These are phyloP conservation scores for Paraphaeosphaeria minitans DNA, from an alignment of 2,329 filamentous ascomycete genomes.

Conservation along the genomic window DNA sequence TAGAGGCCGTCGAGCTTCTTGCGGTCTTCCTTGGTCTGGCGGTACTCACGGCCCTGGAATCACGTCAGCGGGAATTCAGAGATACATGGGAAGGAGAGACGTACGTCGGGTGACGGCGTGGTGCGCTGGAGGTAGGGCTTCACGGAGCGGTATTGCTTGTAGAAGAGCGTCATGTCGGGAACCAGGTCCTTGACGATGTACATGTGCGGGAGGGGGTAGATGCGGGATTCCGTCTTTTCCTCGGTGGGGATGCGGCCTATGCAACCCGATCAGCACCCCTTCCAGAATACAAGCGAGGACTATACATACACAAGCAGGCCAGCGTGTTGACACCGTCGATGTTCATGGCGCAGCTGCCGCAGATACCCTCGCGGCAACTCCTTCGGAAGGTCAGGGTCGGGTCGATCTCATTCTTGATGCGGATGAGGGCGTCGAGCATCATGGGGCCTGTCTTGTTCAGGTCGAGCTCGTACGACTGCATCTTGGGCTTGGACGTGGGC, in stretches of 20 bases:
- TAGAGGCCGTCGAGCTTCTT: constrained; percentile 97
- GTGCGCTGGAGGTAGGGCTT: constrained; percentile 97
- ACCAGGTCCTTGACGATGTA: constrained; percentile 99
- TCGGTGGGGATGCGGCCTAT: constrained; percentile 92
- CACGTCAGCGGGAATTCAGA: constrained; percentile 18
- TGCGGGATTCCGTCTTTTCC: constrained; percentile 78
- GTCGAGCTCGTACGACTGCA: constrained; percentile 95
- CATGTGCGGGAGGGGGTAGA: constrained; percentile 97
- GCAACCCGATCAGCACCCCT: constrained; percentile 16
- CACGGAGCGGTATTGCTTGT: constrained; percentile 99
- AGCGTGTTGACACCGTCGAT: constrained; percentile 98
- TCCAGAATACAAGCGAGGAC: neutral
- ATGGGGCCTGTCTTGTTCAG: constrained; percentile 99
- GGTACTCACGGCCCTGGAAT: constrained; percentile 82
- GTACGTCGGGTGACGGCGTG: constrained; percentile 80
- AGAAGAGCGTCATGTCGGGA: constrained; percentile 96
- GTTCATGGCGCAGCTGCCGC: constrained; percentile 99
- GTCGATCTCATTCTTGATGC: constrained; percentile 99
- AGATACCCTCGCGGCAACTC: constrained; percentile 97
- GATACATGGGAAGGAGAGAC: constrained; percentile 54
- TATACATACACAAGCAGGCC: constrained; percentile 87
- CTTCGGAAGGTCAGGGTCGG: constrained; percentile 94
- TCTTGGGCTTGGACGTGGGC: constrained; percentile 88
- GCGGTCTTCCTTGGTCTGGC: constrained; percentile 88
- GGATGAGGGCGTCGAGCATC: constrained; percentile 94